Evolutionary conservation across 176 grass and related monocot genomes (phyloP), one percentile per base, ranked within the genome.

Genomic region (Oryza officinalis): DNA sequence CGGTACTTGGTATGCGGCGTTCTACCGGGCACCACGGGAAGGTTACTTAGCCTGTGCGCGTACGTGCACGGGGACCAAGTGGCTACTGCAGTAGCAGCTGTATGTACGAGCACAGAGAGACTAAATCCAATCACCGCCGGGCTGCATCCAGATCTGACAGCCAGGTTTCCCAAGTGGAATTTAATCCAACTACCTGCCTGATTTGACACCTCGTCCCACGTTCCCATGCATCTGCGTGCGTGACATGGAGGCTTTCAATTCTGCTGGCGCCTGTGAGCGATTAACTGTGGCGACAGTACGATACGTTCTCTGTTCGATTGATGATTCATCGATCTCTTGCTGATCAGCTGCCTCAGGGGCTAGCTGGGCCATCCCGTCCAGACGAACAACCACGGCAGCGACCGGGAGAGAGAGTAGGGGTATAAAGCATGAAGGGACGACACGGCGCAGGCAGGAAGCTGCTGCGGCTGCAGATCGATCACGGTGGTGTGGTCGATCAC

Each of bases 121-220:
- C 67, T 12, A 63, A 77, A 89, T 89, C 78, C 43, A 27, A 76
- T 89, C 82, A 44, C 76, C 35, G 25, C 13, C 6, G 17, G 60
- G 76, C 23, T 6, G 44, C 33, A 17, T 74, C 88, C 61, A 40
- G 88, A 90, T 83, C 73, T 83, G 79, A 86, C 79, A 74, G 54
- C 65, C 69, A 67, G 59, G 65, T 63, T 63, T 17, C 3, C 30
- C 72, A 43, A 54, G 49, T 14, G 87, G 87, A 84, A 41, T 28
- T 28, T 20, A 77, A 67, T 10, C 69, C 14, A 80, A 33, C 76
- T 50, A n/a, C 38, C 81, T 49, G 81, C 50, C 64, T 46, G 83
- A 86, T 90, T 72, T 28, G 83, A 86, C 88, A 78, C 83, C 88
- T 73, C 79, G 66, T 82, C 88, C 88, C 78, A 90, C 83, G 83